Base-by-base conservation (phyloP, 2,329 filamentous ascomycete species). In the Aspergillus terreus region DNA sequence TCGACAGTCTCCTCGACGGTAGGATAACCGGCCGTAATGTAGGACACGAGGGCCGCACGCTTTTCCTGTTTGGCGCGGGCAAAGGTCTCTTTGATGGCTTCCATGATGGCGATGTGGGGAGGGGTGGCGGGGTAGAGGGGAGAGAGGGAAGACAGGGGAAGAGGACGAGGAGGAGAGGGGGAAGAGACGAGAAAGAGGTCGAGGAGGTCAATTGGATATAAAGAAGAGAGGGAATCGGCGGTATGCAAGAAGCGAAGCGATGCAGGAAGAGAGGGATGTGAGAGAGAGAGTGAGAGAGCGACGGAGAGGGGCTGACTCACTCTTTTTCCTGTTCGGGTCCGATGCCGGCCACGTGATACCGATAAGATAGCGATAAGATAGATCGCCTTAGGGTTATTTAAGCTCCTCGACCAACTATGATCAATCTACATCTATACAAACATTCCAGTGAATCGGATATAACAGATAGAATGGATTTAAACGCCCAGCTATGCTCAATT, bases 21-120 rank as follows among this genome's bases (percentile, higher is more conserved):
- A 14, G 94, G 94, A 69, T 86, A 99, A 50, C 94, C 94, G 52
- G 92, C 92, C 23, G 94, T 99, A 68, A 96, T 90, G 79, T 99
- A 99, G 25, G 92, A 92, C 58, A 99, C 90, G 56, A 99, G 81
- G 46, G 94, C 92, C 60, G 89, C 78, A 82, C 94, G 70, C 58
- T 65, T 74, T 61, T 83, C 78, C 59, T 74, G 69, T 65, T 81
- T 82, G 72, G 79, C 82, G 70, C 74, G 74, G 48, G 78, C 79
- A 63, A 84, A 84, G 4, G 78, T 78, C 51, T 72, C 63, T 65
- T 81, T 82, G 55, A 84, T 77, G 35, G 68, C 72, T 50, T 83
- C 80, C 76, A 79, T 78, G 42, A 47, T 70, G 58, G 50, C 44
- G 54, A 50, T 48, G 57, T 38, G 52, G 47, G 41, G 41, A 44